Evolutionary conservation across 2,329 filamentous ascomycete species (phyloP), one percentile per base, ranked within the genome.

Genomic region (Hyphodiscus sp.): DNA sequence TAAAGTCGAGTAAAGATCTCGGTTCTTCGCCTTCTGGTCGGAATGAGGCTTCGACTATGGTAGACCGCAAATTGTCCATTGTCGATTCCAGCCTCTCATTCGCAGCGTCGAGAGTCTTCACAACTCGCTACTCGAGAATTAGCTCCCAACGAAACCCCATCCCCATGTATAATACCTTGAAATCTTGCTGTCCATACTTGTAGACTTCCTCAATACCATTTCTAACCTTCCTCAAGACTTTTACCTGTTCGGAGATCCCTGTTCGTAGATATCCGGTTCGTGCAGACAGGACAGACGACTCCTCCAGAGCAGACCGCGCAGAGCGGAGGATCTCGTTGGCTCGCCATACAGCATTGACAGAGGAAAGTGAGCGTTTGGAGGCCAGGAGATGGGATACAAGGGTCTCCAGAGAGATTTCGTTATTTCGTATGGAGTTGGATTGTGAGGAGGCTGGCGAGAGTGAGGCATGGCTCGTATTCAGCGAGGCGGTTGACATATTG

Each of bases 301-400:
- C 86, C 66, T 95, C 89, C 59, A 96, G 77, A 33, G 89, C 81
- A 30, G 78, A 74, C 33, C 90, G 85, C 4, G 91, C 89, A 15
- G 81, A 76, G 19, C 82, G 89, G 45, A 94, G 87, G 52, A 96
- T 84, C 65, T 95, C 87, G 67, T 94, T 91, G 60, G 91, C 91
- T 55, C 89, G 87, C 67, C 89, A 85, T 49, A 96, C 89, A 56
- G 88, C 84, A 43, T 78, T 82, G 68, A 95, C 91, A 11, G 90
- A 90, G 16, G 87, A 88, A 4, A 97, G 79, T 1, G 91, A 91
- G 45, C 89, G 83, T 69, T 96, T 96, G 9, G 92, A 88, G 29
- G 87, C 85, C 42, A 96, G 82, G 38, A 96, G 85, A 71, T 95
- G 85, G 50, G 83, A 81, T 52, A 96, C 88, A 44, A 97, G 82